Evolutionary conservation across 768 basidiomycete genomes (phyloP).

Genomic region (Mycena chlorophos): DNA sequence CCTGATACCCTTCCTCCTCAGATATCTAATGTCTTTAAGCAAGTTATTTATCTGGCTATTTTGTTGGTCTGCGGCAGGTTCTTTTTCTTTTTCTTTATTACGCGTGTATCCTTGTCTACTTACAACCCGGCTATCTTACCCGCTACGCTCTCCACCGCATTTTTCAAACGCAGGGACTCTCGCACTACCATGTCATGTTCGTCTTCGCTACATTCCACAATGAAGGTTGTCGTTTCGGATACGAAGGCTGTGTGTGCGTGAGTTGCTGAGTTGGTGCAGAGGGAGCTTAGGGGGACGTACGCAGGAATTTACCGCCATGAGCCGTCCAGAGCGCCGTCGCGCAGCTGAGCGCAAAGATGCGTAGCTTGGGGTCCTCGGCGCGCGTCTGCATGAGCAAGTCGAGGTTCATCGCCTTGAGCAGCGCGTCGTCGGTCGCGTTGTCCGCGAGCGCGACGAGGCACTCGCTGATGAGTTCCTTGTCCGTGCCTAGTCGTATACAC

Average conservation of each 20-base stretch:
- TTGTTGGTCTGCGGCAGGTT: no score
- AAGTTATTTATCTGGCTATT: conserved; percentile 5
- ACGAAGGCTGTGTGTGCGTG: conserved; percentile 60
- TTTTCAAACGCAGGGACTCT: conserved; percentile 66
- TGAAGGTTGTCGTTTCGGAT: conserved; percentile 81
- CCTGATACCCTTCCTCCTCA: conserved; percentile 10
- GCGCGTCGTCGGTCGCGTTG: conserved; percentile 51
- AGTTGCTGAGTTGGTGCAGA: not conserved
- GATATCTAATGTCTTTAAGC: conserved; percentile 3
- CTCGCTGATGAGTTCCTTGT: conserved; percentile 44
- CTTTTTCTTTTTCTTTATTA: not conserved
- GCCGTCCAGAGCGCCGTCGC: conserved; percentile 73
- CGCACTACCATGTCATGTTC: conserved; percentile 82
- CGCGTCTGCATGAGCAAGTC: conserved; percentile 87
- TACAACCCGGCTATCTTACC: conserved; percentile 58
- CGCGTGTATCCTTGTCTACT: conserved; percentile 8
- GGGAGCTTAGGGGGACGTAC: conserved; percentile 39
- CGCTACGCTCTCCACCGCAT: conserved; percentile 69
- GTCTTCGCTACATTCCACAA: conserved; percentile 85
- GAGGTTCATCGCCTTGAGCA: conserved; percentile 82
- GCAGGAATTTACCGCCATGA: conserved; percentile 73
- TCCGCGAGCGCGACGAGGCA: conserved; percentile 60
- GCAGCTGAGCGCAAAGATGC: conserved; percentile 69
- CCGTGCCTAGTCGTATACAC: conserved; percentile 35
- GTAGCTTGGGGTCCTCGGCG: conserved; percentile 70